Evolutionary conservation across 805 yeast species (phyloP), one percentile per base, ranked within the genome.

Genomic region (Barnettozyma populi): DNA sequence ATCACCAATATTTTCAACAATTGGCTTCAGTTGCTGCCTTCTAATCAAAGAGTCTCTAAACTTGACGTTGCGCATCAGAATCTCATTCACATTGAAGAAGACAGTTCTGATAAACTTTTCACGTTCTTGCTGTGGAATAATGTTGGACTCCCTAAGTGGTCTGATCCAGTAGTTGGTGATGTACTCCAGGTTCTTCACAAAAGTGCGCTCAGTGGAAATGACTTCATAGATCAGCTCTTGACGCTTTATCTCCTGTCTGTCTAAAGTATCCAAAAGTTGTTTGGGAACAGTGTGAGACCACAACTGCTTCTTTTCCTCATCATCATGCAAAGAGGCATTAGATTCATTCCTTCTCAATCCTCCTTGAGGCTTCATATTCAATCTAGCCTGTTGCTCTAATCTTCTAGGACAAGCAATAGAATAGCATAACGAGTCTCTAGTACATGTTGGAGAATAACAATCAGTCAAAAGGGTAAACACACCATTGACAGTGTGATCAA

Each of bases 361-460:
- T 39, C 95, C 94, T 58, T 86, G 85, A 2, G 94, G 88, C 63
- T 87, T 87, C 80, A 88, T 75, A 57, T 90, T 90, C 44, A 88
- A 75, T 50, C 98, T 75, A 4, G 96, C 96, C 62, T 92, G 98
- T 66, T 94, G 98, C 66, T 92, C 98, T 43, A 94, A 71, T 52
- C 98, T 77, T 56, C 97, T 78, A 14, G 99, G 99, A 68, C 99
- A 94, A 11, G 97, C 95, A 56, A 94, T 90, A 38, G 96, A 86
- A 67, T 94, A 94, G 67, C 99, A 94, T 36, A 92, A 70, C 31
- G 79, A 73, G 59, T 88, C 95, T 44, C 95, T 73, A 5, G 96
- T 83, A 68, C 99, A 94, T 0, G 99, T 94, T 31, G 99, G 96
- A 0, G 97, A 90, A 61, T 94, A 94, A 68, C 99, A 94, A 61